Conservation (phyloP, 129 eudicot species). For the Pittosporum tobira region DNA sequence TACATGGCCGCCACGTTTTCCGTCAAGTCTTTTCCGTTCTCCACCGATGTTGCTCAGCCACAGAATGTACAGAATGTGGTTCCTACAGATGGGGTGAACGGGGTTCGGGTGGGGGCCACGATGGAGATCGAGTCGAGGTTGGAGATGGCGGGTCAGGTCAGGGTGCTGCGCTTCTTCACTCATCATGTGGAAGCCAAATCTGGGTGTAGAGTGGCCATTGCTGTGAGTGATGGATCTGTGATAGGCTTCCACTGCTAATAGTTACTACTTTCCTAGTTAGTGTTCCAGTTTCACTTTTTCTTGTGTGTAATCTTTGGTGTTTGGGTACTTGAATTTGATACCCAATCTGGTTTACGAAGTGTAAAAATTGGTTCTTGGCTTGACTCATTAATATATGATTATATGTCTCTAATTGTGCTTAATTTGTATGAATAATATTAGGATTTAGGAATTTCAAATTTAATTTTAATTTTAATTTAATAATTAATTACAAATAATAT, state of each 20-base stretch:
- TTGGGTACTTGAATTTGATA: no score
- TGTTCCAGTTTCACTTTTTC: neutral
- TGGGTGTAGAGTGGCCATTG: constrained; percentile 43
- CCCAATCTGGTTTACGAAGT: no score
- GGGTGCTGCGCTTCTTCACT: constrained; percentile 49
- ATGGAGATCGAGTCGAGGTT: constrained; percentile 58
- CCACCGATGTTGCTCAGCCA: constrained; percentile 16
- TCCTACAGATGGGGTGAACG: constrained; percentile 29
- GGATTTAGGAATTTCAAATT: no score
- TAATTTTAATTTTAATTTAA: no score
- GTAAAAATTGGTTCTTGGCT: no score
- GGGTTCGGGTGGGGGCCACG: constrained; percentile 43
- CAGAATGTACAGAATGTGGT: constrained; percentile 20
- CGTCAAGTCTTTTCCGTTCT: constrained; percentile 44
- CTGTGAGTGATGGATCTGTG: constrained; percentile 59
- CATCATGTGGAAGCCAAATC: constrained; percentile 49
- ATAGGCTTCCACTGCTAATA: constrained; percentile 60
- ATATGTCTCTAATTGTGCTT: no score
- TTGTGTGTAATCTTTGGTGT: neutral
- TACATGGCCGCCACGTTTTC: constrained; percentile 71
- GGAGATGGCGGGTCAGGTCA: constrained; percentile 74
- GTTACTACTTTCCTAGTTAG: no score
- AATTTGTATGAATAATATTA: no score
- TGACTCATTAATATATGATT: no score
- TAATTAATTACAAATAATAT: no score